Evolutionary conservation across 352 stramenopile species (phyloP), one percentile per base, ranked within the genome.

Genomic region (Phytophthora constricta): DNA sequence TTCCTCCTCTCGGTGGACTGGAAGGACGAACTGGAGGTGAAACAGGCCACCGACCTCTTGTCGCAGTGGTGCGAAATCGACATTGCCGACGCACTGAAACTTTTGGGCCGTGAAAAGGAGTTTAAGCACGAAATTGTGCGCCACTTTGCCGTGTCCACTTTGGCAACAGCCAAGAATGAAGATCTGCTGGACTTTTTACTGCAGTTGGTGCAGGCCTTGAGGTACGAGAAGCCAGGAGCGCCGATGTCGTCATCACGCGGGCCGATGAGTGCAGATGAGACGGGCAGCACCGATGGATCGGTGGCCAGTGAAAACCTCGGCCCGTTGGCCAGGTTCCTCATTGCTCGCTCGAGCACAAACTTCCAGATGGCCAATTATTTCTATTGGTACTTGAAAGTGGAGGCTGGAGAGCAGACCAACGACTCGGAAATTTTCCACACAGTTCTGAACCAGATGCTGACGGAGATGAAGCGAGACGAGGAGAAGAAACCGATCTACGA

Each of bases 1-100:
- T 99, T 99, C 74, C 71, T 99, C 4, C 76, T 99, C 5, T 97
- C 92, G 10, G 97, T 99, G 7, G 96, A 99, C 81, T 99, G 97
- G 97, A 97, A 97, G 52, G 93, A 98, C 33, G 96, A 99, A 70
- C 90, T 89, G 19, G 98, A 99, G 74, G 97, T 99, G 22, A 96
- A 98, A 25, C 97, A 99, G 82, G 84, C 84, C 3, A 91, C 82
- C 0, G 86, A 96, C 62, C 43, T 97, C 52, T 58, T 95, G 42
- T 79, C 84, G 26, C 84, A 93, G 39, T 96, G 87, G 87, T 89
- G 85, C 92, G 74, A 98, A 62, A 95, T 99, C 62, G 96, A 99
- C 65, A 98, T 99, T 20, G 97, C 97, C 1, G 98, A 99, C 73
- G 97, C 98, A 1, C 75, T 99, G 50, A 99, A 99, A 76, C 80